These are phyloP conservation scores for Russula abietina DNA, from an alignment of 768 basidiomycete genomes.

Conservation along the genomic window DNA sequence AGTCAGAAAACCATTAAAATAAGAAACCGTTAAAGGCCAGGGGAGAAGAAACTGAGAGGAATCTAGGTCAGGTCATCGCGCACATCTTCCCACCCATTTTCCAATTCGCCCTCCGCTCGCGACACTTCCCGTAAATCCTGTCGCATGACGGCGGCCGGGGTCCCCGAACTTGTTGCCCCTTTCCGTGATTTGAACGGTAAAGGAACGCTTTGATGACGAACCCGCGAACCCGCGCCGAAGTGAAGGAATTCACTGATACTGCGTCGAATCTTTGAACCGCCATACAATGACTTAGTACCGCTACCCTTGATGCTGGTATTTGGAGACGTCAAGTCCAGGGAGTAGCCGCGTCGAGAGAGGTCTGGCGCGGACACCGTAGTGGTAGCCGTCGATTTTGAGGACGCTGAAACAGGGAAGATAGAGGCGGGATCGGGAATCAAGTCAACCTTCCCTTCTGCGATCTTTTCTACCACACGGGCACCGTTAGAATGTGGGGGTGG, in stretches of 20 bases:
- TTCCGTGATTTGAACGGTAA: background rate
- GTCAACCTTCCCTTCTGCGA: background rate
- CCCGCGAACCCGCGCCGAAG: slow-evolving; percentile 8
- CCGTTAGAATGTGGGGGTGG: too few relatives aligned
- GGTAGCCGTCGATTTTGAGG: background rate
- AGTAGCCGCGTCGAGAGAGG: slow-evolving; percentile 15
- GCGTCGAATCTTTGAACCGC: slow-evolving; percentile 10
- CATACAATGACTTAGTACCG: background rate
- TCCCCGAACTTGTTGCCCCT: background rate
- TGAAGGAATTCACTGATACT: slow-evolving; percentile 15
- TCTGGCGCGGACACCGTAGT: background rate
- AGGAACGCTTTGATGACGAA: slow-evolving; percentile 6
- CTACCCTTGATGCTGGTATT: background rate
- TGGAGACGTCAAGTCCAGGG: slow-evolving; percentile 13
- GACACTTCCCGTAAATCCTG: background rate
- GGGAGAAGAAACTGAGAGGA: background rate
- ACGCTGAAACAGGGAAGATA: background rate
- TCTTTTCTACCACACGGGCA: background rate
- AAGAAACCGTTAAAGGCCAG: background rate
- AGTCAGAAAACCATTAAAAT: background rate
- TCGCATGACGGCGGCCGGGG: background rate
- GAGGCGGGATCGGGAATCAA: slow-evolving; percentile 9
- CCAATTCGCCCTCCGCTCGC: background rate
- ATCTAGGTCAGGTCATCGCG: background rate
- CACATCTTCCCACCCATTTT: slow-evolving; percentile 9